A percentile compares a stretch with the other conserved stretches of the same genome.
These are phyloP conservation scores for Allantophomopsis lycopodina DNA, from an alignment of 2,329 filamentous ascomycete genomes.

Conservation along the genomic window DNA sequence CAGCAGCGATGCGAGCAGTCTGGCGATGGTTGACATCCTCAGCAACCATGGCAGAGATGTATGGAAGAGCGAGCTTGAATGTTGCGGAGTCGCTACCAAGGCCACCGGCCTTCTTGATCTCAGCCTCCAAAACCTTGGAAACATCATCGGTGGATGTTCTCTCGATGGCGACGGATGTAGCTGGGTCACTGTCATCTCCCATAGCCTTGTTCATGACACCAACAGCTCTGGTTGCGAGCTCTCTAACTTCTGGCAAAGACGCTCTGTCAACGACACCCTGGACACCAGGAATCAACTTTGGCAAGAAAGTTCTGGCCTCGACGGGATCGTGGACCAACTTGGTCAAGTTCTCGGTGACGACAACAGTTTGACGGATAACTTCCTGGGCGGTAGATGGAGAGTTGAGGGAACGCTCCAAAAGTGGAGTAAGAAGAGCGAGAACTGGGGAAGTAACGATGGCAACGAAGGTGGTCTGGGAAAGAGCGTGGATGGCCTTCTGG, in stretches of 20 bases:
- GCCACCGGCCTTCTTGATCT: constrained; percentile 58
- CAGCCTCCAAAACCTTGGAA: constrained; percentile 56
- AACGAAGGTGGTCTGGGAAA: constrained; percentile 98
- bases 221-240: constrained; percentile 71
- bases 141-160: constrained; percentile 63
- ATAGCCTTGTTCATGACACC: constrained; percentile 90
- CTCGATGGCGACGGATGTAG: constrained; percentile 36
- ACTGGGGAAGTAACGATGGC: constrained; percentile 92
- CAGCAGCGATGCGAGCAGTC: constrained; percentile 54
- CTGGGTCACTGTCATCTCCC: constrained; percentile 51
- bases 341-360: constrained; percentile 95
- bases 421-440: constrained; percentile 82
- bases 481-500: constrained; percentile 90
- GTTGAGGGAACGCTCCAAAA: constrained; percentile 88
- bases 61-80: constrained; percentile 55
- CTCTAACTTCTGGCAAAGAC: constrained; percentile 87
- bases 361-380: constrained; percentile 86
- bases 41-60: constrained; percentile 72
- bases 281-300: constrained; percentile 87
- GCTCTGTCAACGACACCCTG: constrained; percentile 78
- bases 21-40: constrained; percentile 80
- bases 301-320: constrained; percentile 88
- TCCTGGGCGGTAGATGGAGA: constrained; percentile 84
- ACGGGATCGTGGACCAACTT: constrained; percentile 94
- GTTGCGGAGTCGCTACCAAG: constrained; percentile 46